Percentiles rank a stretch among this genome's conserved stretches.
phyloP scores from a whole-genome alignment of 306 rosid genomes.

The Fragaria ananassa region DNA sequence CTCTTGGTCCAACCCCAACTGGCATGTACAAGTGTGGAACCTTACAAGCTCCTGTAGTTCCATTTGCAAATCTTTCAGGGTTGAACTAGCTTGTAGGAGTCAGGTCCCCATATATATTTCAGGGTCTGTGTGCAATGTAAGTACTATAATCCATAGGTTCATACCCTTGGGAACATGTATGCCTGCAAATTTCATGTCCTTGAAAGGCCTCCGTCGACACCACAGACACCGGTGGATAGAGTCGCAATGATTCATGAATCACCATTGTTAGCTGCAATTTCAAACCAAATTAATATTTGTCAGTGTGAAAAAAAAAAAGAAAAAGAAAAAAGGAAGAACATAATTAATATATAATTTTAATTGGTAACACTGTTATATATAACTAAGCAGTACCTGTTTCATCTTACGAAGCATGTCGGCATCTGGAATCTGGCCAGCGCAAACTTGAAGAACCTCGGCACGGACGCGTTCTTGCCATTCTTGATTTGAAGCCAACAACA shows the following conservation, averaged over 20 bases:
- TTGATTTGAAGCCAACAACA: slow-evolving; percentile 44
- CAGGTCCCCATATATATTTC: slow-evolving; percentile 12
- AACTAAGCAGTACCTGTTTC: slow-evolving; percentile 30
- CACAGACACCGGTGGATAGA: slow-evolving; percentile 21
- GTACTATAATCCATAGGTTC: slow-evolving; percentile 13
- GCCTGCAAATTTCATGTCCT: slow-evolving; percentile 21
- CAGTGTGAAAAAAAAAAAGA: background rate
- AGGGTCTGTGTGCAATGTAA: too few relatives aligned
- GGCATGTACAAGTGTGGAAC: slow-evolving; percentile 30
- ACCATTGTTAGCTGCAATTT: slow-evolving; percentile 24
- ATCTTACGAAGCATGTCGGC: slow-evolving; percentile 38
- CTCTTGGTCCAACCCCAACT: slow-evolving; percentile 21
- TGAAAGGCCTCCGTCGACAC: slow-evolving; percentile 20
- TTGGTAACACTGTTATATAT: too few relatives aligned
- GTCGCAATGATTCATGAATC: slow-evolving; percentile 26
- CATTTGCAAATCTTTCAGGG: slow-evolving; percentile 23
- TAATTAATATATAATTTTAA: too few relatives aligned
- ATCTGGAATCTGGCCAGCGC: slow-evolving; percentile 28
- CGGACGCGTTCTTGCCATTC: slow-evolving; percentile 46
- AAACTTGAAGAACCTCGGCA: slow-evolving; percentile 32
- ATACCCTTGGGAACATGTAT: slow-evolving; percentile 17
- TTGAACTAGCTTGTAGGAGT: slow-evolving; percentile 16
- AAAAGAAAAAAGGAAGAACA: too few relatives aligned
- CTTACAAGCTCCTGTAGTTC: slow-evolving; percentile 24
- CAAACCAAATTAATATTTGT: background rate